Conservation (phyloP, 345 rosid species). For the Bretschneidera sinensis region DNA sequence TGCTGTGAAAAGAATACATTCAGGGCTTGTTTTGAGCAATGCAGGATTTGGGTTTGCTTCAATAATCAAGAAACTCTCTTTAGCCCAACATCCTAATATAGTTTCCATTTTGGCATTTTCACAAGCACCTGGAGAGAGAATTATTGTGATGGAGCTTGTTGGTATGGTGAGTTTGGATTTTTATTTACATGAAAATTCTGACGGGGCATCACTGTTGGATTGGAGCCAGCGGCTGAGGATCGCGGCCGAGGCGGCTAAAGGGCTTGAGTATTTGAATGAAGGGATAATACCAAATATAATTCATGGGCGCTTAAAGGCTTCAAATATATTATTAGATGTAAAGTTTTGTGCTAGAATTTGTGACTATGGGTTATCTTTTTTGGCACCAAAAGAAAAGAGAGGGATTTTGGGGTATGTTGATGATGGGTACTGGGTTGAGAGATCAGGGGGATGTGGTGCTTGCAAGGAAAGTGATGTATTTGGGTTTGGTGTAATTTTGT, state of each 20-base stretch:
- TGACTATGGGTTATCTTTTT: slow-evolving; percentile 66
- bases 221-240: slow-evolving; percentile 63
- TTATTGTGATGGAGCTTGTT: slow-evolving; percentile 51
- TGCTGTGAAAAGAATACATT: slow-evolving; percentile 72
- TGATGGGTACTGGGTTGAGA: slow-evolving; percentile 45
- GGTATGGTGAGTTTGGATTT: slow-evolving; percentile 43
- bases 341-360: slow-evolving; percentile 44
- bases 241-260: slow-evolving; percentile 69
- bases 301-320: slow-evolving; percentile 64
- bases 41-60: slow-evolving; percentile 65
- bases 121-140: slow-evolving; percentile 87
- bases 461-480: slow-evolving; percentile 74
- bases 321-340: slow-evolving; percentile 59
- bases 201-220: slow-evolving; percentile 41
- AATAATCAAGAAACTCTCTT: slow-evolving; percentile 53
- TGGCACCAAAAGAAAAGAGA: slow-evolving; percentile 47
- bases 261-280: slow-evolving; percentile 63
- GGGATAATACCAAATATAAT: slow-evolving; percentile 40
- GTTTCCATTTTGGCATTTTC: slow-evolving; percentile 63
- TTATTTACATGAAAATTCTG: slow-evolving; percentile 46
- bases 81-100: slow-evolving; percentile 57
- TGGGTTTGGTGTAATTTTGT: slow-evolving; percentile 73
- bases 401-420: slow-evolving; percentile 53
- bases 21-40: slow-evolving; percentile 60
- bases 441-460: slow-evolving; percentile 17